Percentiles rank a stretch among this genome's conserved stretches.
phyloP scores from a whole-genome alignment of 2,329 filamentous ascomycete species.

The Alternaria arbusti region DNA sequence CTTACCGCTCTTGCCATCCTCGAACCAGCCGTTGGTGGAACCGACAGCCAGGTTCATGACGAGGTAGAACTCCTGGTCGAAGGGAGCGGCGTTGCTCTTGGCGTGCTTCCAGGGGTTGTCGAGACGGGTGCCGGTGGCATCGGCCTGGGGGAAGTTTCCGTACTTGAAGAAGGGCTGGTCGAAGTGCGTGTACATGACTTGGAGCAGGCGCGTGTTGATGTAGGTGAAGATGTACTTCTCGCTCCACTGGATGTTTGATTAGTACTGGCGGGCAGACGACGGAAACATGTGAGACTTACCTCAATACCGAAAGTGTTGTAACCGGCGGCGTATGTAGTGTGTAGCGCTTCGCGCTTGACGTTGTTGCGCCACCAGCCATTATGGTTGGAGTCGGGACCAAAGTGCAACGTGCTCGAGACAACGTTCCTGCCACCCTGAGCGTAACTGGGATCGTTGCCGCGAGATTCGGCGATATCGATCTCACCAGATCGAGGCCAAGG shows the following conservation, averaged over 20 bases:
- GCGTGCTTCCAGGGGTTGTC: conserved; percentile 69
- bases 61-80: conserved; percentile 78
- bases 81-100: conserved; percentile 69
- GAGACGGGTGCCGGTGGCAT: conserved; percentile 70
- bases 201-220: conserved; percentile 78
- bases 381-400: conserved; percentile 74
- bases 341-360: conserved; percentile 74
- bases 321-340: conserved; percentile 71
- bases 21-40: conserved; percentile 83
- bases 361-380: conserved; percentile 87
- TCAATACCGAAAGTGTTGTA: conserved; percentile 84
- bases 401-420: conserved; percentile 79
- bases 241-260: conserved; percentile 64
- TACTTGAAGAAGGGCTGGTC: conserved; percentile 70
- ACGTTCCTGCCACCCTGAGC: conserved; percentile 81
- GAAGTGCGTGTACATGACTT: conserved; percentile 80
- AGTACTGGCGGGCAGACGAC: background rate
- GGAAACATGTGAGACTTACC: conserved; percentile 17
- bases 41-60: conserved; percentile 79
- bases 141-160: conserved; percentile 69
- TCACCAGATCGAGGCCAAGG: conserved; percentile 80
- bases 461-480: conserved; percentile 81
- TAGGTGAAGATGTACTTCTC: conserved; percentile 90
- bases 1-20: conserved; percentile 73
- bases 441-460: conserved; percentile 83